A percentile compares a stretch with the other conserved stretches of the same genome.
phyloP scores from a whole-genome alignment of 192 early-diverging fungal genomes.

The Rhizoclosmatium sp. region DNA sequence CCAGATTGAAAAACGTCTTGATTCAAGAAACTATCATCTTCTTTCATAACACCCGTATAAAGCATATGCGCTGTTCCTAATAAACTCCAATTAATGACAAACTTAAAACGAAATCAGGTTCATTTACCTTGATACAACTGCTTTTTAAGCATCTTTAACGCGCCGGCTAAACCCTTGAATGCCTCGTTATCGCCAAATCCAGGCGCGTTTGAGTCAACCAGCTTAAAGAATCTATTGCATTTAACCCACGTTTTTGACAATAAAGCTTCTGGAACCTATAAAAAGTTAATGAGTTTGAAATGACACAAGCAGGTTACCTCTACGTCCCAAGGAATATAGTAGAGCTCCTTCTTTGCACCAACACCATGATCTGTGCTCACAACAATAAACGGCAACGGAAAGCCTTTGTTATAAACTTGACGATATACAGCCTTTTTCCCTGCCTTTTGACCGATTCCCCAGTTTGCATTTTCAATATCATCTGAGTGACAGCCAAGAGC shows the following conservation, averaged over 20 bases:
- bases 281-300: not conserved
- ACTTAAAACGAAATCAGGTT: not conserved
- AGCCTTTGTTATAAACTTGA: not conserved
- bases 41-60: slow-evolving; percentile 8
- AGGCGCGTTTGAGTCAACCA: not conserved
- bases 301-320: not conserved
- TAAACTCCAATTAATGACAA: not conserved
- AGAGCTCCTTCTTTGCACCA: not conserved
- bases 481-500: not conserved
- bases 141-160: not conserved
- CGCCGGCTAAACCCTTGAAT: not conserved
- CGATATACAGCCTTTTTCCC: not conserved
- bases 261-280: not conserved
- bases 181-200: not conserved
- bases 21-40: slow-evolving; percentile 38
- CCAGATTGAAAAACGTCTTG: slow-evolving; percentile 5
- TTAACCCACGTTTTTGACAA: not conserved
- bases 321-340: not conserved
- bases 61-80: not conserved
- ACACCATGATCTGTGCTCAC: not conserved
- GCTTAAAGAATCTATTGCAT: not conserved
- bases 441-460: not conserved
- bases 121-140: not conserved
- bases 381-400: not conserved
- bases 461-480: not conserved